These are phyloP conservation scores for Phalaenopsis equestris DNA, from an alignment of 106 monocot species.

Conservation along the genomic window DNA sequence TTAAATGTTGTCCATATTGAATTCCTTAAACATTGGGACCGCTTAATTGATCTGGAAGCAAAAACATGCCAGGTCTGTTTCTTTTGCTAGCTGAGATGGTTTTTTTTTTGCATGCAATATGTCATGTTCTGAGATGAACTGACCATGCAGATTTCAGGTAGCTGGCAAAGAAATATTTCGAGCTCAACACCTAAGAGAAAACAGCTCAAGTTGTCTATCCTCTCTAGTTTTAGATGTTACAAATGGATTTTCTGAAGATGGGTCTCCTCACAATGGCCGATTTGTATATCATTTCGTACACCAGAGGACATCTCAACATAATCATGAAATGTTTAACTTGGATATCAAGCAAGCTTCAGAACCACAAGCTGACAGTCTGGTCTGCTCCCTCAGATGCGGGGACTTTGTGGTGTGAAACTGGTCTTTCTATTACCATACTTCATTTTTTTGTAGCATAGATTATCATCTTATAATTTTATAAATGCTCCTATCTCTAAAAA, in stretches of 20 bases:
- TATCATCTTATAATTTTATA: background rate
- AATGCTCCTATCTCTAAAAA: background rate
- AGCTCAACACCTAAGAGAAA: slow-evolving; percentile 20
- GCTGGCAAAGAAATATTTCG: slow-evolving; percentile 38
- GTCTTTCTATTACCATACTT: background rate
- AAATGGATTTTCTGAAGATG: slow-evolving; percentile 27
- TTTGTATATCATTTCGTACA: slow-evolving; percentile 61
- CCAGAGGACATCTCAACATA: slow-evolving; percentile 19
- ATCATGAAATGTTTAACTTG: slow-evolving; percentile 3
- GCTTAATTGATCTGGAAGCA: slow-evolving; percentile 85
- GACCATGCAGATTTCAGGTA: slow-evolving; percentile 40
- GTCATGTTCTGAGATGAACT: slow-evolving; percentile 4
- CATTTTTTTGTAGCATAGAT: background rate
- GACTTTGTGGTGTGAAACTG: slow-evolving; percentile 73
- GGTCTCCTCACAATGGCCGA: slow-evolving; percentile 32
- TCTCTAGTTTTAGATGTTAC: slow-evolving; percentile 54
- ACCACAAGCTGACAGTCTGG: slow-evolving; percentile 15
- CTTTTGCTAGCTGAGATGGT: background rate
- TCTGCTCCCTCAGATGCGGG: slow-evolving; percentile 59
- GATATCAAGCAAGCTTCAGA: slow-evolving; percentile 15
- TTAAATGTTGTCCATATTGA: slow-evolving; percentile 41
- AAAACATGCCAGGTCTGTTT: slow-evolving; percentile 56
- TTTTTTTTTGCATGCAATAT: background rate
- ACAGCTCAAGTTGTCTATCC: slow-evolving; percentile 26
- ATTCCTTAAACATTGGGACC: slow-evolving; percentile 84